Conservation (phyloP, 2,329 filamentous ascomycete genomes). For the Fusarium domesticum region DNA sequence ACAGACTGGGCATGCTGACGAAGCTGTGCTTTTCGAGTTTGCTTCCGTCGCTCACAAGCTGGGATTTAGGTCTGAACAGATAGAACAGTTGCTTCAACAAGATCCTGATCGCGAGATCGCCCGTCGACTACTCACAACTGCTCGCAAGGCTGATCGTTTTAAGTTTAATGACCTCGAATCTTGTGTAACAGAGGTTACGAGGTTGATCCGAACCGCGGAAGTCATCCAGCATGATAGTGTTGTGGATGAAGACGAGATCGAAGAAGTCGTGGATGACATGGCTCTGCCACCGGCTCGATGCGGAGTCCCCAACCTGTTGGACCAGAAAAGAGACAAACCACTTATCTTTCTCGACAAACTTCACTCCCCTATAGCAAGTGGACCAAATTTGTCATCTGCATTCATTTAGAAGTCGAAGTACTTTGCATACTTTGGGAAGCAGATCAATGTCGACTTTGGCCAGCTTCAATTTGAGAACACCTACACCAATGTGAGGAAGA, state of each 20-base stretch:
- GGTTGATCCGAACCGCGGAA: neutral
- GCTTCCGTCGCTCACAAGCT: constrained; percentile 6
- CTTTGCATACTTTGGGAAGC: too few relatives aligned
- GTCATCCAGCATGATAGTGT: too few relatives aligned
- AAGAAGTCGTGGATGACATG: neutral
- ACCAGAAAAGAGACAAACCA: neutral
- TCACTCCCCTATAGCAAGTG: too few relatives aligned
- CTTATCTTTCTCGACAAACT: neutral
- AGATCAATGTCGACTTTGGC: too few relatives aligned
- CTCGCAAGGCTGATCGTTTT: constrained; percentile 3
- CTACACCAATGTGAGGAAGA: too few relatives aligned
- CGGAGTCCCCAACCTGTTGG: neutral
- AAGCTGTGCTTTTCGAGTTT: constrained; percentile 9
- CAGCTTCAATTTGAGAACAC: too few relatives aligned
- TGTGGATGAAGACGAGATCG: neutral
- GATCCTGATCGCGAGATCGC: constrained; percentile 7
- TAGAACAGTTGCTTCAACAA: constrained; percentile 2
- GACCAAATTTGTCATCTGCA: too few relatives aligned
- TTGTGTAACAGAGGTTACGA: neutral
- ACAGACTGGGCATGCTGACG: constrained; percentile 1
- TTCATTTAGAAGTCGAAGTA: too few relatives aligned
- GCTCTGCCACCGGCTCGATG: neutral
- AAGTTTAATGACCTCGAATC: constrained; percentile 1
- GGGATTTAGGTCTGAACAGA: constrained; percentile 9
- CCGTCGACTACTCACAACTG: constrained; percentile 2